Conservation (phyloP, 108 stramenopile species). For the Pseudonitzschia multiseries region DNA sequence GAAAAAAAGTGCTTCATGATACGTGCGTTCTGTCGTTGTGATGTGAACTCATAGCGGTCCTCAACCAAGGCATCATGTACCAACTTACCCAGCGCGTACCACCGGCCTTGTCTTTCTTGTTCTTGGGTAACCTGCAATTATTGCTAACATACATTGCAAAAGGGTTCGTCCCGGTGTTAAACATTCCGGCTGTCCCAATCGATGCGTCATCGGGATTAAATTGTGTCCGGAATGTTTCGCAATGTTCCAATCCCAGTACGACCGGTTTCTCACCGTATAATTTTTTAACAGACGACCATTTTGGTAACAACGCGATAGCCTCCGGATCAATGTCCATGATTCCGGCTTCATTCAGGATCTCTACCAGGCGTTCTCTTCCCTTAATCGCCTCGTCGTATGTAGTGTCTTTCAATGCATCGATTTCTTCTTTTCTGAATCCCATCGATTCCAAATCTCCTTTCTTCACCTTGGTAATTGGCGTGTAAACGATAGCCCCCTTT, state of each 20-base stretch:
- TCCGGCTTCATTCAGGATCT: conserved; percentile 41
- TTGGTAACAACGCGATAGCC: conserved; percentile 33
- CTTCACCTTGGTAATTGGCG: conserved; percentile 29
- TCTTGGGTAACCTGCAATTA: conserved; percentile 48
- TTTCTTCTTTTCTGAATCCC: conserved; percentile 3
- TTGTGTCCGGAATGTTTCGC: conserved; percentile 52
- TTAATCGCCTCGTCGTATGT: conserved; percentile 36
- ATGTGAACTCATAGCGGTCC: too few species aligned
- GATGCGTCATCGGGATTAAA: conserved; percentile 46
- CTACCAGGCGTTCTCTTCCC: conserved; percentile 37
- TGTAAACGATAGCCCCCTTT: conserved; percentile 29
- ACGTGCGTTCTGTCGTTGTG: neutral
- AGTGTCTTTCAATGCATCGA: conserved; percentile 4
- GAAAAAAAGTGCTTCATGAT: neutral
- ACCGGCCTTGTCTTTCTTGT: conserved; percentile 30
- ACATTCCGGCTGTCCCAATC: conserved; percentile 66
- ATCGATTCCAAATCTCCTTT: conserved; percentile 27
- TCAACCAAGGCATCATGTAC: too few species aligned
- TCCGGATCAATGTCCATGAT: conserved; percentile 33
- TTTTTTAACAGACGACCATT: conserved; percentile 42
- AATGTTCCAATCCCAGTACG: conserved; percentile 67
- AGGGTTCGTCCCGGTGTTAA: conserved; percentile 85
- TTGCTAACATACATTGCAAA: conserved; percentile 41
- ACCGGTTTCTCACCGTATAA: conserved; percentile 65
- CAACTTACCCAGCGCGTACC: conserved; percentile 24